phyloP scores from a whole-genome alignment of 768 basidiomycete genomes.

The Mycena haematopus region DNA sequence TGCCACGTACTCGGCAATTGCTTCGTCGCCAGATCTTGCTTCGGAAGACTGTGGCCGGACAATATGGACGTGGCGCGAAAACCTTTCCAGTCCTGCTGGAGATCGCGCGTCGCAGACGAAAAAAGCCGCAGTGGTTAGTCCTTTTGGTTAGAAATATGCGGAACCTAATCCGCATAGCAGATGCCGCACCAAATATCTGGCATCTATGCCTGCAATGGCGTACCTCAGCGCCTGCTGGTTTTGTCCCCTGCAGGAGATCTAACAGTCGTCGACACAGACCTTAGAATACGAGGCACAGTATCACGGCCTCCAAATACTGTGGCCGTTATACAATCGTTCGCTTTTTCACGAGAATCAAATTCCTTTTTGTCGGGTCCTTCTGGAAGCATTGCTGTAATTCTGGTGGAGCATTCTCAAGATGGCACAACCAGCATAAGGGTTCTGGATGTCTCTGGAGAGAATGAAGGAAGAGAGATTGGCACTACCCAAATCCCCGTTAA shows the following conservation, averaged over 20 bases:
- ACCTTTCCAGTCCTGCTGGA: constrained; percentile 43
- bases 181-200: constrained; percentile 46
- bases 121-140: constrained; percentile 52
- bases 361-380: constrained; percentile 37
- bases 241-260: constrained; percentile 41
- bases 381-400: constrained; percentile 33
- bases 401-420: constrained; percentile 34
- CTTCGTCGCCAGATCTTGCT: constrained; percentile 51
- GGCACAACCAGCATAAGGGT: constrained; percentile 37
- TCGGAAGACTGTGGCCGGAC: constrained; percentile 52
- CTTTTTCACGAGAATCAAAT: constrained; percentile 37
- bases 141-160: constrained; percentile 6
- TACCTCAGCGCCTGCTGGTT: constrained; percentile 35
- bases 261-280: constrained; percentile 39
- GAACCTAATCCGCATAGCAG: constrained; percentile 39
- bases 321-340: constrained; percentile 35
- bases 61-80: constrained; percentile 69
- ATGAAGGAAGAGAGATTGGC: constrained; percentile 38
- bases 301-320: constrained; percentile 21
- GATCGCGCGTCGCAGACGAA: constrained; percentile 47
- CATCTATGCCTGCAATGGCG: constrained; percentile 34
- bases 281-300: constrained; percentile 33
- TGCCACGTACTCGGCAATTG: constrained; percentile 63
- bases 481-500: constrained; percentile 38
- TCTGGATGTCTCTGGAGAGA: constrained; percentile 40